Evolutionary conservation across 768 basidiomycete species (phyloP).

Genomic region (Asterophora lycoperdoides): DNA sequence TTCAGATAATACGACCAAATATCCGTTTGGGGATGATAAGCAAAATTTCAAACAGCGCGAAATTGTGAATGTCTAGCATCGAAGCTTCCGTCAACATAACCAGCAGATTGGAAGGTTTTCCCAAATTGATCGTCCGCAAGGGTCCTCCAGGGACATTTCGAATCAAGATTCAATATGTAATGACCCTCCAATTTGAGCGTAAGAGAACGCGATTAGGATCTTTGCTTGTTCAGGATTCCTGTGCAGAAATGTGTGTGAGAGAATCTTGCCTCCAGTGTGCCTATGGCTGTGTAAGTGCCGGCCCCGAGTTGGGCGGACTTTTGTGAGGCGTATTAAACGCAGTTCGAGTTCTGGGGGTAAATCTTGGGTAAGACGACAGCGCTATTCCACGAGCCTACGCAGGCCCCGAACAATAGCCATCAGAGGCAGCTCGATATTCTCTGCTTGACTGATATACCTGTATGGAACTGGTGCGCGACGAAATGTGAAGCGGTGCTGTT

Average conservation of each 20-base stretch:
- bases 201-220: slow-evolving; percentile 11
- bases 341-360: no score
- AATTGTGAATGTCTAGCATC: slow-evolving; percentile 9
- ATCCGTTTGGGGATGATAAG: slow-evolving; percentile 8
- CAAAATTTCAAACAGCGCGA: slow-evolving; percentile 26
- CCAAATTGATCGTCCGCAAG: slow-evolving; percentile 4
- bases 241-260: slow-evolving; percentile 13
- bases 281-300: slow-evolving; percentile 5
- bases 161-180: slow-evolving; percentile 10
- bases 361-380: no score
- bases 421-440: no score
- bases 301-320: slow-evolving; percentile 12
- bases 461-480: not conserved
- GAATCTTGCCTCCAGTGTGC: not conserved
- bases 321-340: no score
- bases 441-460: no score
- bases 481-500: slow-evolving; percentile 3
- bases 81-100: slow-evolving; percentile 4
- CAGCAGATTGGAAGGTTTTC: slow-evolving; percentile 1
- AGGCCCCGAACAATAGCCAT: not conserved
- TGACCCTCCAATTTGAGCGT: no score
- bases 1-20: slow-evolving; percentile 10
- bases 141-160: slow-evolving; percentile 1
- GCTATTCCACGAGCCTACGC: no score
- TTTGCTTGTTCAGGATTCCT: slow-evolving; percentile 5